phyloP scores from a whole-genome alignment of 2,329 filamentous ascomycete genomes.

The Helotiales sp. region DNA sequence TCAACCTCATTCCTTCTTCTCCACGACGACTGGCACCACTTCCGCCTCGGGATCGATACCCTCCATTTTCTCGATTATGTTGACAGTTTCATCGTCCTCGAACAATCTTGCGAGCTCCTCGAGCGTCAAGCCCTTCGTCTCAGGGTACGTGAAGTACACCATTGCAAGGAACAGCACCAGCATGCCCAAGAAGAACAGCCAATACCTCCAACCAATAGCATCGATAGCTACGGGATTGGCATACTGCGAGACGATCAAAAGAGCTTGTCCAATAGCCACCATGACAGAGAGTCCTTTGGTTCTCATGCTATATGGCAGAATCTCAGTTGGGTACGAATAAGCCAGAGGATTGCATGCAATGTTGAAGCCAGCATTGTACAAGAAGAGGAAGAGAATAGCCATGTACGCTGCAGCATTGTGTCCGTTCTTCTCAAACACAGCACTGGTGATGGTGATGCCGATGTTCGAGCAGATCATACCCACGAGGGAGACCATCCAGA shows the following conservation, averaged over 20 bases:
- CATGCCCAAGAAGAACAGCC: conserved; percentile 15
- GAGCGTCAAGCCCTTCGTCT: conserved; percentile 41
- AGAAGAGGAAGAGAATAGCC: conserved; percentile 46
- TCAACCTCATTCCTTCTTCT: conserved; percentile 9
- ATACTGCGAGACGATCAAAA: conserved; percentile 34
- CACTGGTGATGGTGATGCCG: conserved; percentile 24
- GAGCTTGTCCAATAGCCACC: background rate
- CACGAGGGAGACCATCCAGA: conserved; percentile 21
- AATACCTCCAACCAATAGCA: conserved; percentile 36
- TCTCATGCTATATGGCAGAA: conserved; percentile 23
- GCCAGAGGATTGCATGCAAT: conserved; percentile 29
- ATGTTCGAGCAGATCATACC: conserved; percentile 32
- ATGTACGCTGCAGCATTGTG: conserved; percentile 16
- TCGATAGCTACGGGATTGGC: conserved; percentile 38
- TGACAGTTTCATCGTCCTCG: conserved; percentile 9
- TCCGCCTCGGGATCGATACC: conserved; percentile 10
- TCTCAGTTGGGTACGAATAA: conserved; percentile 24
- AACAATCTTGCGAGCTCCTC: conserved; percentile 39
- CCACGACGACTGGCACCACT: conserved; percentile 1
- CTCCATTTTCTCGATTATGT: conserved; percentile 12
- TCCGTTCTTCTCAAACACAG: conserved; percentile 10
- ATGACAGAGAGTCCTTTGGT: conserved; percentile 27
- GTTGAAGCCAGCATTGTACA: conserved; percentile 45
- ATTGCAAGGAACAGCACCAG: conserved; percentile 9
- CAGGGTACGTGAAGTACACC: conserved; percentile 34